Base-by-base conservation (phyloP, 2,329 filamentous ascomycete genomes). In the Aspergillus spinulosporus region DNA sequence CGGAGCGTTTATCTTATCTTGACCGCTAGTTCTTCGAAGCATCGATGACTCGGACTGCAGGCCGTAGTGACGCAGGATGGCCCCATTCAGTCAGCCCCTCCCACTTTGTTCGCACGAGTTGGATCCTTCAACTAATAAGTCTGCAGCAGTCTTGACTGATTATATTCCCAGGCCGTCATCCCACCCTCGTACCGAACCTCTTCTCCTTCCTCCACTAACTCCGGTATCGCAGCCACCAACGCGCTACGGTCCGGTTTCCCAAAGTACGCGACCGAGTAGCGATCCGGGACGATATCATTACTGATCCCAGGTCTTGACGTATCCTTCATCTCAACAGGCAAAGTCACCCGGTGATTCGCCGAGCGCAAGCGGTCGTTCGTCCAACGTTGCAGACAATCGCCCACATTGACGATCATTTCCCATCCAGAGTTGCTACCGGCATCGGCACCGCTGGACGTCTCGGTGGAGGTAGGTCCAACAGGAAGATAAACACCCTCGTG, bases 351-450 rank as follows among this genome's bases (percentile, higher is more conserved):
- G 64, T 83, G 81, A 6, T 80, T 74, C 0, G 78, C 80, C 31
- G 74, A 78, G 56, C 74, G 77, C 61, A 80, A 79, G 7, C 68
- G 75, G 63, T 81, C 78, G 65, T 82, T 82, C 49, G 74, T 78
- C 40, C 80, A 70, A 14, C 78, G 71, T 74, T 80, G 78, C 67
- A 82, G 70, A 49, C 78, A 80, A 59, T 82, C 79, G 3, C 78
- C 79, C 59, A 82, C 80, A 56, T 82, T 81, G 39, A 82, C 72
- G 4, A 82, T 77, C 2, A 60, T 59, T 21, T 21, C 21, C 21
- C 21, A 21, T 21, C 21, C 21, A 21, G 21, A 21, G 21, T 21
- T 21, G 21, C 21, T 21, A 21, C 21, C 21, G 21, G 21, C 21
- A 44, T 57, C 60, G 8, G 42, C 15, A 2, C 44, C 31, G 12